phyloP scores from a whole-genome alignment of 176 grass and related monocot species.

The Microstegium vimineum region DNA sequence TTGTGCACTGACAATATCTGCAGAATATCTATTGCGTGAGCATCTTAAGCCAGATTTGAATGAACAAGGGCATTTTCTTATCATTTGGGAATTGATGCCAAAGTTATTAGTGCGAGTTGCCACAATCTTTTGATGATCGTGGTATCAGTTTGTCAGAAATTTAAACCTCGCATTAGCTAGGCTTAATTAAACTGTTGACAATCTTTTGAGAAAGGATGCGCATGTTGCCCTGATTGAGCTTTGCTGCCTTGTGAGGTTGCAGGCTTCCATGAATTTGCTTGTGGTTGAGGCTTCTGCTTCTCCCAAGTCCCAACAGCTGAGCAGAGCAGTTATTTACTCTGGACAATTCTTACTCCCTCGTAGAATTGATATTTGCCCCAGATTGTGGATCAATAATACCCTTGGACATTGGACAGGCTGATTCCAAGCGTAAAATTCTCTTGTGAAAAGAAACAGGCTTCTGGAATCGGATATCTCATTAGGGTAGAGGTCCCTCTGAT shows the following conservation, averaged over 20 bases:
- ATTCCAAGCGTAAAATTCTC: too few relatives aligned
- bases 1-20: neutral
- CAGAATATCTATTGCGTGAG: slow-evolving; percentile 24
- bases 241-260: neutral
- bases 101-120: neutral
- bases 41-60: slow-evolving; percentile 5
- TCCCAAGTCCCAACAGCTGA: too few relatives aligned
- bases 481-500: too few relatives aligned
- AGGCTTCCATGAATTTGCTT: too few relatives aligned
- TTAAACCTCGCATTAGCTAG: neutral
- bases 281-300: neutral
- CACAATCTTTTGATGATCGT: neutral
- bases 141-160: neutral
- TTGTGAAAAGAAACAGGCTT: too few relatives aligned
- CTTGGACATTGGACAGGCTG: too few relatives aligned
- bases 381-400: too few relatives aligned
- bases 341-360: too few relatives aligned
- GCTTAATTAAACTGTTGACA: neutral
- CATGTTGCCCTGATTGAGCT: neutral
- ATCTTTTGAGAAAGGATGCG: neutral
- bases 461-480: too few relatives aligned
- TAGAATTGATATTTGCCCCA: too few relatives aligned
- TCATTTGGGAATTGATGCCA: neutral
- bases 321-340: neutral
- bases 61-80: neutral